A percentile compares a stretch with the other conserved stretches of the same genome.
Evolutionary conservation across 1,284 basidiomycete species (phyloP).

Genomic region (Apiotrichum siamense): DNA sequence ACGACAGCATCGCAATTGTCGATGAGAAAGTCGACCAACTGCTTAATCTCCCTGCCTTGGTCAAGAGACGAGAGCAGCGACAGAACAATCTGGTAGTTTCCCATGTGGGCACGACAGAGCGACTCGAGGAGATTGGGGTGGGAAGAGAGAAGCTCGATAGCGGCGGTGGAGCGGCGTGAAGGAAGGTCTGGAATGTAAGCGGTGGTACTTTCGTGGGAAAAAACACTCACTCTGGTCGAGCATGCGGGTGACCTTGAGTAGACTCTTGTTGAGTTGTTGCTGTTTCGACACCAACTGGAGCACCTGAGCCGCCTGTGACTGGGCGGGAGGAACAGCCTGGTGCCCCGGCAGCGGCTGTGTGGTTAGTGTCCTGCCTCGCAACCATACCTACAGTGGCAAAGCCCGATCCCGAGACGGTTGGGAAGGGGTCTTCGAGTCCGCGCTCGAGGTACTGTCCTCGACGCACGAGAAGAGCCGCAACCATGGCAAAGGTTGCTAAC

Average conservation of each 20-base stretch:
- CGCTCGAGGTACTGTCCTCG: conserved; percentile 75
- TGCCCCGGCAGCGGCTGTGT: neutral
- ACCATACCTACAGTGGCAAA: conserved; percentile 37
- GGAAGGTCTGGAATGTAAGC: conserved; percentile 30
- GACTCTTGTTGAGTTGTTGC: conserved; percentile 72
- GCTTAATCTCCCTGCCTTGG: conserved; percentile 72
- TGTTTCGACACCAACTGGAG: conserved; percentile 67
- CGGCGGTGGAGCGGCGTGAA: conserved; percentile 54
- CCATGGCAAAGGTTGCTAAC: conserved; percentile 87
- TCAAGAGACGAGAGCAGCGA: conserved; percentile 85
- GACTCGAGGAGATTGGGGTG: conserved; percentile 75
- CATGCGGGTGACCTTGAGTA: conserved; percentile 76
- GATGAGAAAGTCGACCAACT: conserved; percentile 77
- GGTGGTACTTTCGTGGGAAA: neutral
- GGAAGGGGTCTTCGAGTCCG: conserved; percentile 71
- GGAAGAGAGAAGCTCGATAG: conserved; percentile 73
- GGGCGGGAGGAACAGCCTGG: conserved; percentile 15
- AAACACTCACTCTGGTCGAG: conserved; percentile 58
- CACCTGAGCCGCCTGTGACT: conserved; percentile 40
- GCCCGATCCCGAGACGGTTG: conserved; percentile 32
- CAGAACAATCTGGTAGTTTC: conserved; percentile 82
- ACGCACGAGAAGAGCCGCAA: conserved; percentile 81
- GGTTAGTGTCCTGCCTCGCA: conserved; percentile 1
- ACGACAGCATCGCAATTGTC: conserved; percentile 85
- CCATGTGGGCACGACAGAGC: conserved; percentile 76